These are phyloP conservation scores for Arthroderma uncinatum DNA, from an alignment of 2,329 filamentous ascomycete species.

Conservation along the genomic window DNA sequence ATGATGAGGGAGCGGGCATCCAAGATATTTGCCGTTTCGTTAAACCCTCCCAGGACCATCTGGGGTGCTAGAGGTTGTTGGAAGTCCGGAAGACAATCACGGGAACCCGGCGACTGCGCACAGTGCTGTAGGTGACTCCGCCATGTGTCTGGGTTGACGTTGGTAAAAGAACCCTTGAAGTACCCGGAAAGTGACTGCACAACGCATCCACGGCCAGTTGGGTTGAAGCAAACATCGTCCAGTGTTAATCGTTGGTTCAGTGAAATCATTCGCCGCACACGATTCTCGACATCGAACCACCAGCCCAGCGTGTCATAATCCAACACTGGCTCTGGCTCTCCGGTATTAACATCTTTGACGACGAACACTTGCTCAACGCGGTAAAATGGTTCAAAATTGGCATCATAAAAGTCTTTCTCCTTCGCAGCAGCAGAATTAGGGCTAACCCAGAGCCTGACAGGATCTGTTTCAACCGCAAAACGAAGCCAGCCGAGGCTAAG, in stretches of 20 bases:
- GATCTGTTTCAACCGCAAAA: slow-evolving; percentile 83
- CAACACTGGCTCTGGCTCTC: slow-evolving; percentile 62
- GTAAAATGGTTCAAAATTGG: slow-evolving; percentile 90
- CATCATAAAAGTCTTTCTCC: slow-evolving; percentile 89
- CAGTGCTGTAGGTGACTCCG: slow-evolving; percentile 60
- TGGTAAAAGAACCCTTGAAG: slow-evolving; percentile 57
- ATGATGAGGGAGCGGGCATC: slow-evolving; percentile 72
- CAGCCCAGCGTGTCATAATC: slow-evolving; percentile 79
- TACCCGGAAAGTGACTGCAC: slow-evolving; percentile 89
- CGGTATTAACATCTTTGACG: slow-evolving; percentile 66
- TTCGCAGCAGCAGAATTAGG: slow-evolving; percentile 80
- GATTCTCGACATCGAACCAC: slow-evolving; percentile 86
- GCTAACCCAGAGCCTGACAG: slow-evolving; percentile 92
- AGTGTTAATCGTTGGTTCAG: slow-evolving; percentile 56
- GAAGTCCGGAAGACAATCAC: slow-evolving; percentile 72
- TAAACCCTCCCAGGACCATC: slow-evolving; percentile 75
- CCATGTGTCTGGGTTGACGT: slow-evolving; percentile 59
- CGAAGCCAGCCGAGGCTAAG: slow-evolving; percentile 79
- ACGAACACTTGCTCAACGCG: slow-evolving; percentile 87
- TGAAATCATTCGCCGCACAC: slow-evolving; percentile 62
- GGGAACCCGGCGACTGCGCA: slow-evolving; percentile 59
- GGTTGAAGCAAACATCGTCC: slow-evolving; percentile 86
- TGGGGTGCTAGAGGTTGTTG: slow-evolving; percentile 77
- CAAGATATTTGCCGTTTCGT: slow-evolving; percentile 50
- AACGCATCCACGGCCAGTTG: slow-evolving; percentile 77